Conservation (phyloP, 176 grass and related monocot genomes). For the Cymbopogon citratus region DNA sequence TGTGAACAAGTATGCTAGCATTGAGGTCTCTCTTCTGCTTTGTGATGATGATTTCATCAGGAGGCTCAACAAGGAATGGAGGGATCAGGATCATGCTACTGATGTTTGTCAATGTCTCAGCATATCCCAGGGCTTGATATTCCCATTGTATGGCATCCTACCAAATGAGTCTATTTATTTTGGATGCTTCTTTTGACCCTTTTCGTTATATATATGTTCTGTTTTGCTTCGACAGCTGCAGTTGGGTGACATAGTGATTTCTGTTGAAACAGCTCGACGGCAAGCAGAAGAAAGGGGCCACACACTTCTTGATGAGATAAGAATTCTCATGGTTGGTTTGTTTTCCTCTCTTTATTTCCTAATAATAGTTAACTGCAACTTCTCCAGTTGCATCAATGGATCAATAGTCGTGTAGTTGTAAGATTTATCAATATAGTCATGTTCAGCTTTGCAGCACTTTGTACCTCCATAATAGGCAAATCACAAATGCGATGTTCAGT, state of each 20-base stretch:
- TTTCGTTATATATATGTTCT: background rate
- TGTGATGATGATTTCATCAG: conserved; percentile 76
- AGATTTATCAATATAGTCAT: too few species aligned
- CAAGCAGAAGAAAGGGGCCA: conserved; percentile 86
- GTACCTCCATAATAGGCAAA: too few species aligned
- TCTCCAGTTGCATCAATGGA: too few species aligned
- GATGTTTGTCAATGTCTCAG: conserved; percentile 90
- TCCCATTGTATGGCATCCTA: conserved; percentile 48
- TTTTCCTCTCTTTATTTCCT: conserved; percentile 11
- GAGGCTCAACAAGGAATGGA: conserved; percentile 87
- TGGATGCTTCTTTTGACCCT: background rate
- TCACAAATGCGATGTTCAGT: background rate
- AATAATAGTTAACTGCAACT: background rate
- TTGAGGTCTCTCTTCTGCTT: conserved; percentile 70
- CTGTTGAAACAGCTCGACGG: conserved; percentile 59
- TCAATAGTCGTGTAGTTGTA: background rate
- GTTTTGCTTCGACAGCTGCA: conserved; percentile 57
- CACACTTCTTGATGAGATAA: conserved; percentile 77
- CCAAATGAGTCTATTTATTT: background rate
- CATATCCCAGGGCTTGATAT: conserved; percentile 72
- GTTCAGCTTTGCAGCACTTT: too few species aligned
- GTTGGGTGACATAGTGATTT: conserved; percentile 83
- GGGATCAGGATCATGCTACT: conserved; percentile 55
- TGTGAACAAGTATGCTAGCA: conserved; percentile 49
- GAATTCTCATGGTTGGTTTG: conserved; percentile 76